Evolutionary conservation across 2,329 filamentous ascomycete genomes (phyloP), one percentile per base, ranked within the genome.

Genomic region (Rhynchosporium agropyri): DNA sequence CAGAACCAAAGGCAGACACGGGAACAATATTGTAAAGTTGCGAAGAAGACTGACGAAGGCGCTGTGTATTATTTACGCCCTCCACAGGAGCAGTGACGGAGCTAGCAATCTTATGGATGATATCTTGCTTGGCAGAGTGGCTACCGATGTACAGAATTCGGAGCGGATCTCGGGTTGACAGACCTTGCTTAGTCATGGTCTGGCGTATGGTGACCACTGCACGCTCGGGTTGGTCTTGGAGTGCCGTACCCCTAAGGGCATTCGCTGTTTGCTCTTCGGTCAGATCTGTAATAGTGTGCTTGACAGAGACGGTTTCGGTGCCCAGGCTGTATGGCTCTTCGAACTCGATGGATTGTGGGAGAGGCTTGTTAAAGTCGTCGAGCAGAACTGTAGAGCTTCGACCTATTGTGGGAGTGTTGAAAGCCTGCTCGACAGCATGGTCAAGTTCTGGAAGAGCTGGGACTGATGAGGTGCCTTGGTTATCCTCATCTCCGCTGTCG

Each of bases 21-120:
- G 80, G 80, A 50, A 83, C 78, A 49, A 83, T 80, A 71, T 81
- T 83, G 72, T 80, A 83, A 38, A 81, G 72, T 36, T 79, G 79
- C 49, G 79, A 79, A 15, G 71, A 69, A 54, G 75, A 72, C 9
- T 72, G 70, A 31, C 72, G 72, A 57, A 73, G 69, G 10, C 68
- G 60, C 51, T 73, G 67, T 60, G 71, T 70, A 45, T 71, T 68
- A 43, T 74, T 75, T 7, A 73, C 63, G 36, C 65, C 69, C 36
- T 74, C 68, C 8, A 72, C 72, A 9, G 78, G 79, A 10, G 77
- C 79, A 64, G 77, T 77, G 53, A 81, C 76, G 31, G 81, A 80
- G 49, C 77, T 79, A n/a, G 78, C 80, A 64, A 83, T 76, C 74
- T 81, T 81, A 67, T 77, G 73, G 46, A 79, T 75, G 60, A 80